Evolutionary conservation across 345 rosid species (phyloP).

Genomic region (Noccaea bulbosa): DNA sequence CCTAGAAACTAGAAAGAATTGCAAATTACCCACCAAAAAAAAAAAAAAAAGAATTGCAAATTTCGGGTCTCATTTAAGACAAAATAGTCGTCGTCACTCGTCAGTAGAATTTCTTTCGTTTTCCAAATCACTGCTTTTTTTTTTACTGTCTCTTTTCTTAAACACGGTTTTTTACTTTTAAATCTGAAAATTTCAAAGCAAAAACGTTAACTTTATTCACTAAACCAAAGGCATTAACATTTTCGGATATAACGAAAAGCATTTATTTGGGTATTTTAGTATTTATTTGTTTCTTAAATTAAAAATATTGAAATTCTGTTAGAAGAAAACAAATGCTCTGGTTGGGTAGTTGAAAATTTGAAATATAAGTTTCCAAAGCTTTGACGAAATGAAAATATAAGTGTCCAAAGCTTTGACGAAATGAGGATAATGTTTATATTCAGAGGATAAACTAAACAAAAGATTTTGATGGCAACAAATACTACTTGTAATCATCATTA

Average conservation of each 20-base stretch:
- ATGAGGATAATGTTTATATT: neutral
- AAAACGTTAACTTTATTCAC: too few species aligned
- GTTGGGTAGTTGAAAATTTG: slow-evolving; percentile 47
- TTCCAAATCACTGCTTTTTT: slow-evolving; percentile 9
- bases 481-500: slow-evolving; percentile 12
- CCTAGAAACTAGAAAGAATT: neutral
- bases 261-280: too few species aligned
- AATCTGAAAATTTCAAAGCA: neutral
- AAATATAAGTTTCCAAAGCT: slow-evolving; percentile 21
- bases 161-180: neutral
- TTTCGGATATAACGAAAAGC: too few species aligned
- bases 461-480: slow-evolving; percentile 9
- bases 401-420: slow-evolving; percentile 32
- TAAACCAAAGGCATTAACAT: too few species aligned
- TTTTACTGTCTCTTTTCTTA: neutral
- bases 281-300: neutral
- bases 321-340: slow-evolving; percentile 17
- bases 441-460: neutral
- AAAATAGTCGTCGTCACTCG: neutral
- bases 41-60: slow-evolving; percentile 31
- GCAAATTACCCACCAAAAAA: too few species aligned
- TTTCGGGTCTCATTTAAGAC: slow-evolving; percentile 38
- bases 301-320: neutral
- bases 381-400: slow-evolving; percentile 24
- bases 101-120: slow-evolving; percentile 9